phyloP scores from a whole-genome alignment of 2,329 filamentous ascomycete species.

The Mycosphaerelloides madeirae region DNA sequence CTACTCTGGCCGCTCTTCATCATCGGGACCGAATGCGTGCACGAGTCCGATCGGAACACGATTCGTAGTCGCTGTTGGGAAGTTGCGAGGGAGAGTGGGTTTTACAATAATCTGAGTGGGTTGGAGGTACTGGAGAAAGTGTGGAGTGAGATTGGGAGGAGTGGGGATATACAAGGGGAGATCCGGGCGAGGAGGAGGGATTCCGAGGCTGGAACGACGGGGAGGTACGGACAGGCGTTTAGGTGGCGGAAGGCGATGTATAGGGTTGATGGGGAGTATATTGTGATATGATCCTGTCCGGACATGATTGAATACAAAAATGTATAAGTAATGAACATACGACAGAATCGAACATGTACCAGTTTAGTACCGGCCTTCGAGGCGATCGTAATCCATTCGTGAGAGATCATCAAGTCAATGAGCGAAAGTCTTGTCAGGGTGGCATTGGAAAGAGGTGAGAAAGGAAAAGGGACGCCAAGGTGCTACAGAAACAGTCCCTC shows the following conservation, averaged over 20 bases:
- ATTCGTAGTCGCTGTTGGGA: constrained; percentile 77
- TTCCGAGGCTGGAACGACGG: constrained; percentile 21
- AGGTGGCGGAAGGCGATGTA: constrained; percentile 50
- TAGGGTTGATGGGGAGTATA: constrained; percentile 48
- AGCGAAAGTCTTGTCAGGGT: too few species aligned
- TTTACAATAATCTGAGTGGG: constrained; percentile 86
- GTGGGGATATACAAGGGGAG: constrained; percentile 25
- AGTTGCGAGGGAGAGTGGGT: constrained; percentile 82
- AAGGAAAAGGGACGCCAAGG: neutral
- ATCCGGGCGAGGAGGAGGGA: constrained; percentile 26
- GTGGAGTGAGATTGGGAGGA: constrained; percentile 52
- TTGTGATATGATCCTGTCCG: constrained; percentile 48
- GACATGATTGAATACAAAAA: too few species aligned
- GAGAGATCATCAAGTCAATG: too few species aligned
- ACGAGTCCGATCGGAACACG: constrained; percentile 70
- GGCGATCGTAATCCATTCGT: too few species aligned
- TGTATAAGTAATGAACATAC: too few species aligned
- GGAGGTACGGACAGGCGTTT: constrained; percentile 38
- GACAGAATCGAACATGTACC: too few species aligned
- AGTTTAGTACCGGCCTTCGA: too few species aligned
- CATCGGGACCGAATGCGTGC: constrained; percentile 81
- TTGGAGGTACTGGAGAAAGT: constrained; percentile 80
- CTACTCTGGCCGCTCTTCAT: constrained; percentile 92
- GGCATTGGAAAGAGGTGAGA: neutral
- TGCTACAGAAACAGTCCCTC: neutral